Evolutionary conservation across 306 rosid species (phyloP).

Genomic region (Quercus dentata): DNA sequence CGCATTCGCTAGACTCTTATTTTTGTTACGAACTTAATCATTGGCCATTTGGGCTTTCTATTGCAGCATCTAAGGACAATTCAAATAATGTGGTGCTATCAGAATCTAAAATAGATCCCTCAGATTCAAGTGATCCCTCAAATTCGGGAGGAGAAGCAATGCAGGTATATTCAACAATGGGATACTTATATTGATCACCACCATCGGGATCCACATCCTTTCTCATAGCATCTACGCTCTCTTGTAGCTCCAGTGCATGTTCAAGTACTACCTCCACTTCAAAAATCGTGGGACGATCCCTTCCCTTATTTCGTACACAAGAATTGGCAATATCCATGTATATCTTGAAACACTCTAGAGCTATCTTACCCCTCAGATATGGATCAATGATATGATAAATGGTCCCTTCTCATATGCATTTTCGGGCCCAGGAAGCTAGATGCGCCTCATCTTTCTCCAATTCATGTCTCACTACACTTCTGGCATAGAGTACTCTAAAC

Average conservation of each 20-base stretch:
- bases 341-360: conserved; percentile 12
- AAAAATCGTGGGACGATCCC: conserved; percentile 24
- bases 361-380: conserved; percentile 19
- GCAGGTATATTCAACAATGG: too few relatives aligned
- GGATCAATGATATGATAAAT: background rate
- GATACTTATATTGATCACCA: too few relatives aligned
- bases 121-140: too few relatives aligned
- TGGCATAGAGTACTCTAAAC: too few relatives aligned
- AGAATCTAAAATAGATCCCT: too few relatives aligned
- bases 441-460: too few relatives aligned
- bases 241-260: conserved; percentile 22
- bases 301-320: background rate
- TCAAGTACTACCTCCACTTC: conserved; percentile 38
- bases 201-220: too few relatives aligned
- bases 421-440: too few relatives aligned
- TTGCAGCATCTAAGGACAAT: too few relatives aligned
- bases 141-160: too few relatives aligned
- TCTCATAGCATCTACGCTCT: background rate
- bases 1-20: conserved; percentile 23
- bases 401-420: too few relatives aligned
- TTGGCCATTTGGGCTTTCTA: background rate
- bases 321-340: background rate
- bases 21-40: background rate
- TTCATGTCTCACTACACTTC: background rate
- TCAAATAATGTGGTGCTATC: too few relatives aligned